phyloP scores from a whole-genome alignment of 805 yeast species.

The Ogataea trehaloabstinens region DNA sequence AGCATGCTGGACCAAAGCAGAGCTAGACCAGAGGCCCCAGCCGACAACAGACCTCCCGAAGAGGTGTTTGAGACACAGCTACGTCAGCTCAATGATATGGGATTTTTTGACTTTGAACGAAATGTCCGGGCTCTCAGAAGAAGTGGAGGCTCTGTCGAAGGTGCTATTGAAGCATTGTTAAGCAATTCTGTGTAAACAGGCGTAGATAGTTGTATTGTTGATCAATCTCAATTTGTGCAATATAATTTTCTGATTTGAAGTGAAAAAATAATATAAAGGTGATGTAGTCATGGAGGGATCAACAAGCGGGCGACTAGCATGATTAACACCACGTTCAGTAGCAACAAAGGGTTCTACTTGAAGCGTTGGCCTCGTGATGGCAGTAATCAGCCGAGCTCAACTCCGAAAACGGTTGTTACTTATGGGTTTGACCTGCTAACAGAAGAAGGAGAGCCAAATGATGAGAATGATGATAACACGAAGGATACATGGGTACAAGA shows the following conservation, averaged over 20 bases:
- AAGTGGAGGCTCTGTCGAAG: constrained; percentile 96
- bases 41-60: constrained; percentile 74
- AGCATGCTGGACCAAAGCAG: constrained; percentile 45
- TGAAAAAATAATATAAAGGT: no score
- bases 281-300: no score
- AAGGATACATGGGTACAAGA: constrained; percentile 6
- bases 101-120: constrained; percentile 87
- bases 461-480: constrained; percentile 5
- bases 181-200: constrained; percentile 48
- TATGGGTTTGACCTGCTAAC: constrained; percentile 44
- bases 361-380: constrained; percentile 14
- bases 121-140: constrained; percentile 91
- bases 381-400: constrained; percentile 4
- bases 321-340: constrained; percentile 1
- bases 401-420: constrained; percentile 16
- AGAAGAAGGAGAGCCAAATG: constrained; percentile 1
- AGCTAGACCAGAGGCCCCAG: constrained; percentile 58
- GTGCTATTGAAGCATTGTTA: constrained; percentile 86
- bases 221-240: no score
- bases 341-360: constrained; percentile 23
- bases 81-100: constrained; percentile 78
- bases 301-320: no score
- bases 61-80: constrained; percentile 70
- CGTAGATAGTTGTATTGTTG: neutral
- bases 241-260: neutral